Percentiles rank a stretch among this genome's conserved stretches.
Conservation (phyloP, 2,329 filamentous ascomycete species). For the Aspergillus pseudoterreus region DNA sequence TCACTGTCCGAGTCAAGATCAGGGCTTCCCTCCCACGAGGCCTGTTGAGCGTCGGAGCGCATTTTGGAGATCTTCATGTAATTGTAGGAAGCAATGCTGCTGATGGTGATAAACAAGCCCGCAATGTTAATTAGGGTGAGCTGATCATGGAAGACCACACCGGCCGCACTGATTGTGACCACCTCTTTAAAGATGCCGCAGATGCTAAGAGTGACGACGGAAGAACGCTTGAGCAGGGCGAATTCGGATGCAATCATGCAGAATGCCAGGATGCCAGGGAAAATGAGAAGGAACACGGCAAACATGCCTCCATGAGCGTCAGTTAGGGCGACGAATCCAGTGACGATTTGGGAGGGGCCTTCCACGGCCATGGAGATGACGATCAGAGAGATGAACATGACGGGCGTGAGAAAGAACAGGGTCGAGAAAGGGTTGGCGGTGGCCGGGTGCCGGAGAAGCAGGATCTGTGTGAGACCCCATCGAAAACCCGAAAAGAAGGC, state of each 20-base stretch:
- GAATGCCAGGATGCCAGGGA: conserved; percentile 88
- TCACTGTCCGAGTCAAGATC: conserved; percentile 27
- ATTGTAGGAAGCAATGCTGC: conserved; percentile 85
- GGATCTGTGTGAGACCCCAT: conserved; percentile 97
- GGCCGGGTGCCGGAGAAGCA: conserved; percentile 87
- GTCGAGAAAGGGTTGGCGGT: conserved; percentile 95
- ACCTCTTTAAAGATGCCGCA: conserved; percentile 99
- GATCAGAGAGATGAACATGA: conserved; percentile 87
- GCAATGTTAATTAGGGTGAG: conserved; percentile 84
- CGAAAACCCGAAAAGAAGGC: conserved; percentile 95
- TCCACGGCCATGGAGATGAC: conserved; percentile 82
- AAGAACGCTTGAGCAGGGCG: conserved; percentile 88
- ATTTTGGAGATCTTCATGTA: conserved; percentile 91
- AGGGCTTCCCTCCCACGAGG: conserved; percentile 27
- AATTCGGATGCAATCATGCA: conserved; percentile 97
- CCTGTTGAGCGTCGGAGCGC: conserved; percentile 66
- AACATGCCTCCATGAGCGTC: conserved; percentile 64
- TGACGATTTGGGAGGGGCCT: conserved; percentile 64
- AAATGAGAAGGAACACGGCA: conserved; percentile 72
- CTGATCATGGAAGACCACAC: conserved; percentile 81
- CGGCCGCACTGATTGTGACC: conserved; percentile 86
- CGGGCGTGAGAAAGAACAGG: conserved; percentile 94
- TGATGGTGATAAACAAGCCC: conserved; percentile 82
- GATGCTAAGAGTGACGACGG: conserved; percentile 91
- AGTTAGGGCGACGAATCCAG: conserved; percentile 62